A percentile compares a stretch with the other conserved stretches of the same genome.
phyloP scores from a whole-genome alignment of 2,329 filamentous ascomycete genomes.

The Rutstroemia sp. region DNA sequence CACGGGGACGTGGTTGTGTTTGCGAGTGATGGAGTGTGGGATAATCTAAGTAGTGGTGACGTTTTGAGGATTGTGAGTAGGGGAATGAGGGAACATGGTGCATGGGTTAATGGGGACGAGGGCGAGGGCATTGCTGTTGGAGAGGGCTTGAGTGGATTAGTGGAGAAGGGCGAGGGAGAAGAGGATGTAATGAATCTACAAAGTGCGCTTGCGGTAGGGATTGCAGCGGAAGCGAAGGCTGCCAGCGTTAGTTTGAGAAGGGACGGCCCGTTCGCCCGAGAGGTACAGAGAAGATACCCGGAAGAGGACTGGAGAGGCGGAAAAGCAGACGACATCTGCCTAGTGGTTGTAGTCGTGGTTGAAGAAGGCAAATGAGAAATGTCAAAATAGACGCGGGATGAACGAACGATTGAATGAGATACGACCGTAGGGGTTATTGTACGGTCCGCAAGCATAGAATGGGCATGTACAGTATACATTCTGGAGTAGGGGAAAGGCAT shows the following conservation, averaged over 20 bases:
- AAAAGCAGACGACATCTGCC: conserved; percentile 94
- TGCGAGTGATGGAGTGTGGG: conserved; percentile 91
- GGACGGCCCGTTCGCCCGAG: conserved; percentile 90
- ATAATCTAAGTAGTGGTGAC: conserved; percentile 90
- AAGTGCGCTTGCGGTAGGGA: conserved; percentile 67
- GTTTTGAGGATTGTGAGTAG: conserved; percentile 72
- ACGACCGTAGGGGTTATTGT: neutral
- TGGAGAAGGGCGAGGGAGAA: conserved; percentile 34
- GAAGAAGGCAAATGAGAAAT: conserved; percentile 40
- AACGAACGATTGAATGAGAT: neutral
- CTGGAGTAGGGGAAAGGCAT: neutral
- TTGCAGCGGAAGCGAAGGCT: conserved; percentile 75
- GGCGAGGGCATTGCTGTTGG: conserved; percentile 56
- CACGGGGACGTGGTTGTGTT: conserved; percentile 93
- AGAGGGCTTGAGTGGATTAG: conserved; percentile 48
- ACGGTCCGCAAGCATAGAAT: neutral
- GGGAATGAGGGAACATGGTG: conserved; percentile 65
- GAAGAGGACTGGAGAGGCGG: conserved; percentile 83
- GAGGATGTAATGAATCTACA: conserved; percentile 52
- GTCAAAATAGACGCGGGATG: neutral
- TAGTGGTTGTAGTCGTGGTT: conserved; percentile 70
- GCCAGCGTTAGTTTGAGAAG: conserved; percentile 75
- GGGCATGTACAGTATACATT: neutral
- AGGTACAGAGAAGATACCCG: conserved; percentile 83
- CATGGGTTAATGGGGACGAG: conserved; percentile 58